Evolutionary conservation across 2,329 filamentous ascomycete genomes (phyloP), one percentile per base, ranked within the genome.

Genomic region (Albophoma yamanashiensis): DNA sequence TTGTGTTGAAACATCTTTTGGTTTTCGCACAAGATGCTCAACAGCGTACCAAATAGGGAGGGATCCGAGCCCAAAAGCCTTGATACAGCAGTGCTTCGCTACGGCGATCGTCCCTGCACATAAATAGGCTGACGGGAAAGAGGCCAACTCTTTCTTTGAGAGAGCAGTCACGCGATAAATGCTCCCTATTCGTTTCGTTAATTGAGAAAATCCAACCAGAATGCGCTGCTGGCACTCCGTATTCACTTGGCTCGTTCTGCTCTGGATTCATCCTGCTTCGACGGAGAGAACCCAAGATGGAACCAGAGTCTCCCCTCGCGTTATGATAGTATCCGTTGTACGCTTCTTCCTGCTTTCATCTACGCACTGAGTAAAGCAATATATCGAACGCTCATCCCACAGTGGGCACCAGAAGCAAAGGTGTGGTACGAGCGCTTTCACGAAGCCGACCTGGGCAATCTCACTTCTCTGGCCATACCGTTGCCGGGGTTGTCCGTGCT

Each of bases 401-500:
- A 88, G 86, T 89, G 87, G 69, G 71, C 73, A 3, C 82, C 83
- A 0, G 86, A 89, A 73, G 83, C 81, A 11, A 73, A 81, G 39
- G 74, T 81, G 42, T 91, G 85, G 86, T 83, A 84, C 68, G 68
- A 74, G 14, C 82, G 82, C 47, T 73, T 82, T 43, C 69, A 75
- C 0, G 65, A 64, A 17, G 73, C 74, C 39, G 74, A 74, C 1
- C 71, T 82, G 61, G 87, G 76, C 63, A 75, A 86, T 67, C 74
- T 89, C 22, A 72, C 82, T 0, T 80, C 79, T 1, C 73, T 78
- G 45, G 84, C 84, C 63, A 76, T 88, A 65, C 78, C 82, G 3
- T 70, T 85, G 1, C 81, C 84, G 0, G 87, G 87, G 1, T 76
- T 89, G 14, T 89, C 85, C 0, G 84, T 86, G 67, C 71, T 87